Evolutionary conservation across 1,284 basidiomycete genomes (phyloP).

Genomic region (Marasmius tenuissimus): DNA sequence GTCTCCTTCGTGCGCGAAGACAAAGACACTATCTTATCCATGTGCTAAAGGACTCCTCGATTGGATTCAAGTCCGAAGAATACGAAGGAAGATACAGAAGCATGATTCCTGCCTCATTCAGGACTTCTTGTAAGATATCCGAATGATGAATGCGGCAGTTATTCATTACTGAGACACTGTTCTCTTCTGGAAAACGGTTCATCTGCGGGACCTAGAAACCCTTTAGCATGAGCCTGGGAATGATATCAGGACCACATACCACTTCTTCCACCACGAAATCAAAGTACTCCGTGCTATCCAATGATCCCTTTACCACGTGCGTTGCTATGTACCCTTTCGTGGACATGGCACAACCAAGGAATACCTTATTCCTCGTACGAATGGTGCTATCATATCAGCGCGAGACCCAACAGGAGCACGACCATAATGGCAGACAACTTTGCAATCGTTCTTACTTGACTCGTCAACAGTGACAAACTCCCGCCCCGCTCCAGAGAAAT

Average conservation of each 20-base stretch:
- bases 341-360: conserved; percentile 22
- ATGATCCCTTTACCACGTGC: conserved; percentile 24
- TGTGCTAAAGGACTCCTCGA: conserved; percentile 1
- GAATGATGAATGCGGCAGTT: conserved; percentile 9
- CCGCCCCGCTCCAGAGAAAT: not conserved
- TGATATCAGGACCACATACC: conserved; percentile 15
- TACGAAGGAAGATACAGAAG: conserved; percentile 14
- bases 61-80: conserved; percentile 13
- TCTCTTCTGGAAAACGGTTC: conserved; percentile 6
- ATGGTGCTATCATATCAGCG: conserved; percentile 19
- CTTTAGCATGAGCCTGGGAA: not conserved
- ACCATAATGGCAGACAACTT: conserved; percentile 1
- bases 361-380: conserved; percentile 21
- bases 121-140: conserved; percentile 2
- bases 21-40: too few species aligned
- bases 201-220: conserved; percentile 4
- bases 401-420: not conserved
- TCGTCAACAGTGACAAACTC: conserved; percentile 9
- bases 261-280: conserved; percentile 25
- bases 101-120: conserved; percentile 2
- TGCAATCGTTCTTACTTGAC: conserved; percentile 10
- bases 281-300: conserved; percentile 22
- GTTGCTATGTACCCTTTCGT: conserved; percentile 22
- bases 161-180: conserved; percentile 8
- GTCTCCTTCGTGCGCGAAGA: too few species aligned